Base-by-base conservation (phyloP, 768 basidiomycete species). In the Rickenella mellea region DNA sequence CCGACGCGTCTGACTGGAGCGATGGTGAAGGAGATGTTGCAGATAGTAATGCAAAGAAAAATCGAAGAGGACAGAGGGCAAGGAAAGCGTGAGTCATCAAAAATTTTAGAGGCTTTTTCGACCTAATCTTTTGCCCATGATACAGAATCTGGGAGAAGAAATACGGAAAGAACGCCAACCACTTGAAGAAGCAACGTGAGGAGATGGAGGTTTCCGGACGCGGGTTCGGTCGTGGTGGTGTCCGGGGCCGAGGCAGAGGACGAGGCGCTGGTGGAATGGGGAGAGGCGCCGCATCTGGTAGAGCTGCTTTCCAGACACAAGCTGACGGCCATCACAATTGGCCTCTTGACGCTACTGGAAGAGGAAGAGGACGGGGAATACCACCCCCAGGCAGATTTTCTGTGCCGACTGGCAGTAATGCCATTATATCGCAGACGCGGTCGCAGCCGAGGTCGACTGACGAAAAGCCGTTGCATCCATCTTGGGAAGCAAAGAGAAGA, bases 141-240 rank as follows among this genome's bases (percentile, higher is more conserved):
- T 39, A 30, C 53, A 97, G 93, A 2, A 96, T 98, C 50, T 97
- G 94, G 93, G 94, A 97, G 64, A 93, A 91, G 66, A 97, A 92
- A 61, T 98, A 78, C 52, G 94, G 94, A 37, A 74, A 69, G 46
- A 77, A 80, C 47, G 93, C 94, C 19, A 96, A 94, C 57, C 94
- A 98, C 59, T 73, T 93, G 63, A 83, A 84, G 62, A 83, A 78
- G 50, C 59, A 65, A 46, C 56, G 53, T 31, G 63, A 62, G 42
- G 54, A 52, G 28, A 53, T 24, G 25, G 44, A 43, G 17, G 41
- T 39, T 21, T 36, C 39, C 26, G 40, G 40, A 39, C 37, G 22
- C 51, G 39, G 51, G 51, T 26, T 42, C 43, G 40, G 39, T 36
- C 17, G 43, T 42, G 37, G 27, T 42, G 24, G 33, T 35, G 40